Evolutionary conservation across 106 monocot genomes (phyloP).

Genomic region (Dioscorea alata): DNA sequence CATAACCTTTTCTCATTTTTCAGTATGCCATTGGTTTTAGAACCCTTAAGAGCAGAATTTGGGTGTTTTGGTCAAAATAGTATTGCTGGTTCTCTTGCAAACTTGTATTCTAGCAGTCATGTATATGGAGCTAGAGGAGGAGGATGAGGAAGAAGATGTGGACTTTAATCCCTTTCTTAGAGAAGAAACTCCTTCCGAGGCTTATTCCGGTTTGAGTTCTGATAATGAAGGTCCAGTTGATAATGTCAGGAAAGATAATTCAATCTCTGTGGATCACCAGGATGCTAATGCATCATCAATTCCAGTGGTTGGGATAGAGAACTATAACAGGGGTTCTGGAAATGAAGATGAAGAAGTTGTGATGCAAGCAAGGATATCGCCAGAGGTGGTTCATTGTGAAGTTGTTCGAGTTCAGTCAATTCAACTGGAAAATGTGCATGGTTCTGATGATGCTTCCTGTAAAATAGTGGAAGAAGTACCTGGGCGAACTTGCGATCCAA

Average conservation of each 20-base stretch:
- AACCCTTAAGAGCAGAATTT: not conserved
- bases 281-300: conserved; percentile 4
- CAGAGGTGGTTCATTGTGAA: not conserved
- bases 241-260: conserved; percentile 1
- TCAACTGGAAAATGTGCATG: not conserved
- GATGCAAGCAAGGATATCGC: conserved; percentile 11
- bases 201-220: conserved; percentile 66
- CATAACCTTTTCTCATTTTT: not conserved
- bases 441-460: conserved; percentile 4
- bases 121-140: conserved; percentile 50
- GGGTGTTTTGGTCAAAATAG: not conserved
- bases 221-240: conserved; percentile 28
- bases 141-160: conserved; percentile 61
- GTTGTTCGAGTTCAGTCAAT: not conserved
- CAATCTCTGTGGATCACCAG: conserved; percentile 6
- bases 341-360: conserved; percentile 26
- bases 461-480: conserved; percentile 2
- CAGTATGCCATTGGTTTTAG: conserved; percentile 1
- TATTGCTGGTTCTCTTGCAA: not conserved
- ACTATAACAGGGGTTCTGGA: conserved; percentile 4
- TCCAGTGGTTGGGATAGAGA: not conserved
- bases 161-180: conserved; percentile 62
- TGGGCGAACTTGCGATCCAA: not conserved
- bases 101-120: conserved; percentile 8
- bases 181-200: conserved; percentile 49